These are phyloP conservation scores for Ilyonectria robusta DNA, from an alignment of 2,329 filamentous ascomycete genomes.

Conservation along the genomic window DNA sequence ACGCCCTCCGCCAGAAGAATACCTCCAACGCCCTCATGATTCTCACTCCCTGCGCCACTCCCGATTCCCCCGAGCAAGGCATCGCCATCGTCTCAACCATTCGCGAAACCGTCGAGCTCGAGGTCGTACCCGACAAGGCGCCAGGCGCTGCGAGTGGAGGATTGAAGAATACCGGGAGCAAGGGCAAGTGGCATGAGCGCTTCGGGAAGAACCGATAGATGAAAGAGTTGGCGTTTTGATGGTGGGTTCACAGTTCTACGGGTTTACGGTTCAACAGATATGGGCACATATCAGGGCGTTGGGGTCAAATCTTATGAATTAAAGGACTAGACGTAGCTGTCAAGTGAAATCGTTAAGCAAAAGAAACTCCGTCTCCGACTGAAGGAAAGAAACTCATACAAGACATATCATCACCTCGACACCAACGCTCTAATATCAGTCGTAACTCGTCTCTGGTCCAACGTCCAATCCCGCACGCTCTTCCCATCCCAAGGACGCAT, in stretches of 20 bases:
- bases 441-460: not conserved
- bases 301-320: slow-evolving; percentile 5
- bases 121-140: slow-evolving; percentile 57
- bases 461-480: not conserved
- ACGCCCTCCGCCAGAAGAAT: slow-evolving; percentile 75
- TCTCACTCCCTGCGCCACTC: slow-evolving; percentile 54
- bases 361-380: not conserved
- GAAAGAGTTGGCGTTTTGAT: not conserved
- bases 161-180: slow-evolving; percentile 47
- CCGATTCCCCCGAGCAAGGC: slow-evolving; percentile 48
- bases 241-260: not conserved
- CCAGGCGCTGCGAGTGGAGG: slow-evolving; percentile 38
- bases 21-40: slow-evolving; percentile 77
- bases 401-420: slow-evolving; percentile 9
- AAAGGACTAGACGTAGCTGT: not conserved
- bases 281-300: slow-evolving; percentile 11
- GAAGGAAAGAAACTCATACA: not conserved
- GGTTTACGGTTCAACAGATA: not conserved
- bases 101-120: slow-evolving; percentile 74
- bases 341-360: not conserved
- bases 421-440: slow-evolving; percentile 9
- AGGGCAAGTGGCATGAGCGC: slow-evolving; percentile 74
- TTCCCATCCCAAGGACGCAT: not conserved
- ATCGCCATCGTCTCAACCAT: slow-evolving; percentile 68
- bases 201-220: slow-evolving; percentile 65